A percentile compares a stretch with the other conserved stretches of the same genome.
phyloP scores from a whole-genome alignment of 345 rosid species.

The Microcos paniculata region DNA sequence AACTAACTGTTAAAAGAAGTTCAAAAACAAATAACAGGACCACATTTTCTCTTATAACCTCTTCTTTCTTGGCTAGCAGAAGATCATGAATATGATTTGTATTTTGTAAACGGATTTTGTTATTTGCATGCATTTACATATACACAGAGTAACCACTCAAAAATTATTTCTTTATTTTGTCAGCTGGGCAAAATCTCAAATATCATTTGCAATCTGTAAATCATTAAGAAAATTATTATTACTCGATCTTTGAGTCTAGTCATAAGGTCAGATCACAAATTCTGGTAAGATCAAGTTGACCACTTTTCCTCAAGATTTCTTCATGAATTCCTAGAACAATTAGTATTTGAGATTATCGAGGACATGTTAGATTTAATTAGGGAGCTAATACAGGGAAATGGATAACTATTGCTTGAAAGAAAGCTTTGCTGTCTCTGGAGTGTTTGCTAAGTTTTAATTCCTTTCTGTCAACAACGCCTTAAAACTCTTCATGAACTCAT shows the following conservation, averaged over 20 bases:
- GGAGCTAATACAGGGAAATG: background rate
- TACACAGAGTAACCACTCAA: too few relatives aligned
- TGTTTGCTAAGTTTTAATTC: slow-evolving; percentile 6
- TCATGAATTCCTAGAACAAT: background rate
- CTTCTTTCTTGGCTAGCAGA: too few relatives aligned
- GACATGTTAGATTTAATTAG: background rate
- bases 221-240: background rate
- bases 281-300: background rate
- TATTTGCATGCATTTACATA: too few relatives aligned
- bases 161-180: too few relatives aligned
- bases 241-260: background rate
- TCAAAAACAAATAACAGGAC: too few relatives aligned
- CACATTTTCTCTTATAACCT: too few relatives aligned
- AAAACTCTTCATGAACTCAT: background rate
- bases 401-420: slow-evolving; percentile 1
- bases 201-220: too few relatives aligned
- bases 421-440: background rate
- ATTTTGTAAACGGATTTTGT: too few relatives aligned
- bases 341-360: background rate
- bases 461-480: background rate
- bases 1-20: too few relatives aligned
- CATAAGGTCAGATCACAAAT: background rate
- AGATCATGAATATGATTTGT: too few relatives aligned
- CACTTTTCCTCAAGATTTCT: background rate
- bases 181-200: too few relatives aligned